phyloP scores from a whole-genome alignment of 2,329 filamentous ascomycete genomes.

The Beauveria caledonica region DNA sequence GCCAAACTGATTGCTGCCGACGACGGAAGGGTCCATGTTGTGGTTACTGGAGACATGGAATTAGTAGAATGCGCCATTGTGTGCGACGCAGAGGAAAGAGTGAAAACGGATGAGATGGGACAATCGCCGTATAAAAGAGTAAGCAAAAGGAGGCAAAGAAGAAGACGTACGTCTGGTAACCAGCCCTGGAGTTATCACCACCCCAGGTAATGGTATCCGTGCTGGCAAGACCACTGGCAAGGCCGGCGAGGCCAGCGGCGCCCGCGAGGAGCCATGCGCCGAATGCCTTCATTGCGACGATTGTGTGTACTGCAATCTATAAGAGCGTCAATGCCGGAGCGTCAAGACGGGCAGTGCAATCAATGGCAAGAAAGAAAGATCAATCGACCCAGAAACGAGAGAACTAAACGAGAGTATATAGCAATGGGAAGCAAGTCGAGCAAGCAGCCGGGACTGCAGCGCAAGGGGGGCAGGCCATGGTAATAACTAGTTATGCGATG shows the following conservation, averaged over 20 bases:
- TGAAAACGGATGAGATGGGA: no score
- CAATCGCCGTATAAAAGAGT: no score
- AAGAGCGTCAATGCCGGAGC: background rate
- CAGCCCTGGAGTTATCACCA: slow-evolving; percentile 45
- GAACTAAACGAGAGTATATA: background rate
- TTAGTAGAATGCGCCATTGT: slow-evolving; percentile 1
- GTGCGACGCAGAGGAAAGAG: background rate
- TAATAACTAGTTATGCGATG: background rate
- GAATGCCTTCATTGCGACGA: slow-evolving; percentile 18
- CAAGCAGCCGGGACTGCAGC: background rate
- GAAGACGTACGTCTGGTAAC: slow-evolving; percentile 42
- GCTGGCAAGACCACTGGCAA: slow-evolving; percentile 28
- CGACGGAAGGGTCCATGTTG: slow-evolving; percentile 54
- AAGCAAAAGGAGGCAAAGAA: background rate
- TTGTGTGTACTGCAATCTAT: background rate
- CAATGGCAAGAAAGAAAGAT: background rate
- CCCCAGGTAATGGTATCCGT: slow-evolving; percentile 54
- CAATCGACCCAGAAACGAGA: slow-evolving; percentile 6
- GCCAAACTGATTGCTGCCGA: slow-evolving; percentile 46
- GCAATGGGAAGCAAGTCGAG: background rate
- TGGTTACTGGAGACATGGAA: slow-evolving; percentile 35
- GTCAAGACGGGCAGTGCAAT: background rate
- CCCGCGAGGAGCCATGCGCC: slow-evolving; percentile 23
- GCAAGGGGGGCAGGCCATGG: background rate
- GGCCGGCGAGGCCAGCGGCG: slow-evolving; percentile 25